These are phyloP conservation scores for Drosera spatulata DNA, from an alignment of 179 eudicot genomes.

Conservation along the genomic window DNA sequence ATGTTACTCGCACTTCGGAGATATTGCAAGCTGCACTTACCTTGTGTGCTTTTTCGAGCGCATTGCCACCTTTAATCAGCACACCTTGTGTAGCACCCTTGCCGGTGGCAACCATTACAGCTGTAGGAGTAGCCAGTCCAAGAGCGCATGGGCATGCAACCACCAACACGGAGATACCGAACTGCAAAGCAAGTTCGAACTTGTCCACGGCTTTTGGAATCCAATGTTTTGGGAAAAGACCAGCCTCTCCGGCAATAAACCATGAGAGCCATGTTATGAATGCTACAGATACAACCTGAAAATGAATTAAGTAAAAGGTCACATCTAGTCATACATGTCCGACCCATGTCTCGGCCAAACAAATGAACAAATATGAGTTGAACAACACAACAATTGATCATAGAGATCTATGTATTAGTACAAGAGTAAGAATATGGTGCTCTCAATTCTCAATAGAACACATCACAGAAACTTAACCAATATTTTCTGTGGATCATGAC, in stretches of 20 bases:
- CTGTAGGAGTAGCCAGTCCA: conserved; percentile 96
- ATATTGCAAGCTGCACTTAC: conserved; percentile 8
- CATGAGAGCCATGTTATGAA: conserved; percentile 80
- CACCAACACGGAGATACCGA: conserved; percentile 96
- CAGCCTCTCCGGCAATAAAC: conserved; percentile 63
- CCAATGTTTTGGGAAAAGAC: conserved; percentile 68
- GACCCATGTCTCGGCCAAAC: no score
- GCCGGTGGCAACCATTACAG: conserved; percentile 99
- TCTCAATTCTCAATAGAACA: no score
- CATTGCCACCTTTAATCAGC: conserved; percentile 92
- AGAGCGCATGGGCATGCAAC: conserved; percentile 99
- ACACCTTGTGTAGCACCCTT: conserved; percentile 97
- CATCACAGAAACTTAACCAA: no score
- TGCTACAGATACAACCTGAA: conserved; percentile 66
- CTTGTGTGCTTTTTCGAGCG: conserved; percentile 92
- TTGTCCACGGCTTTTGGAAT: conserved; percentile 87
- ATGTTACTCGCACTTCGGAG: no score
- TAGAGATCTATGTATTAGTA: no score
- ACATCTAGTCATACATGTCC: neutral
- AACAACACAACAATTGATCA: no score
- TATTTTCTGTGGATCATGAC: no score
- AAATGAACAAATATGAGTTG: no score
- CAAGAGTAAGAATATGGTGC: no score
- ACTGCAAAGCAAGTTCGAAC: conserved; percentile 88
- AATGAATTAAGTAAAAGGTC: neutral